Base-by-base conservation (phyloP, 192 early-diverging fungal species). In the Umbelopsis ramanniana region DNA sequence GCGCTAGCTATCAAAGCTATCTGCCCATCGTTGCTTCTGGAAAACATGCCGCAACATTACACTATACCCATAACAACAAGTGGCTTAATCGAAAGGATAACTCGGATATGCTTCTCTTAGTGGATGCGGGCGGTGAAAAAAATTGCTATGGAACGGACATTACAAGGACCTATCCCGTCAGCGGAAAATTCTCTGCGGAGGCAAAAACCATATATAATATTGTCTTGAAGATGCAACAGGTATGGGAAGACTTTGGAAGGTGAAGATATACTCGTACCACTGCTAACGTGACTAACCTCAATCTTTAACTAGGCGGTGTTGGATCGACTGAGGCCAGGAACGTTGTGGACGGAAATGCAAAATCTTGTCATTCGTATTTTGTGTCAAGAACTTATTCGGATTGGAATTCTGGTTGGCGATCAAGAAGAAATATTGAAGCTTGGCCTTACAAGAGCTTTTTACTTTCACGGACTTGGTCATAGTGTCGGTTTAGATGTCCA, bases 291-390 rank as follows among this genome's bases (percentile, higher is more conserved):
- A 4, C 9, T 66, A 33, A 47, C 9, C 46, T 6, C 66, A 40
- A 46, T 74, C 45, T 3, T 14, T 75, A 26, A 22, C 12, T 70
- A 81, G 82, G 81, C 89, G 33, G 95, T 95, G 12, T 80, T 95
- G 1, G 79, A 74, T 6, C 84, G 84, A 24, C 80, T 96, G 35
- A 89, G 83, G 69, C 89, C 91, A 4, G 92, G 92, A 74, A 88
- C 91, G 35, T 83, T 94, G 79, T 98, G 94, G 94, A 88, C 91
- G 76, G 95, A 95, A 75, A 93, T 98, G 91, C 94, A 98, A 76
- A 75, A 84, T 43, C 81, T 96, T 40, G 89, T 94, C 23, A 82
- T 82, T 71, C 72, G 78, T 15, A 81, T 91, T 17, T 82, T 88
- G 17, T 86, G 85, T 46, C 82, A 91, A 52, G 93, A 91, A 9